These are phyloP conservation scores for Sclerospora graminicola DNA, from an alignment of 352 stramenopile genomes.

Conservation along the genomic window DNA sequence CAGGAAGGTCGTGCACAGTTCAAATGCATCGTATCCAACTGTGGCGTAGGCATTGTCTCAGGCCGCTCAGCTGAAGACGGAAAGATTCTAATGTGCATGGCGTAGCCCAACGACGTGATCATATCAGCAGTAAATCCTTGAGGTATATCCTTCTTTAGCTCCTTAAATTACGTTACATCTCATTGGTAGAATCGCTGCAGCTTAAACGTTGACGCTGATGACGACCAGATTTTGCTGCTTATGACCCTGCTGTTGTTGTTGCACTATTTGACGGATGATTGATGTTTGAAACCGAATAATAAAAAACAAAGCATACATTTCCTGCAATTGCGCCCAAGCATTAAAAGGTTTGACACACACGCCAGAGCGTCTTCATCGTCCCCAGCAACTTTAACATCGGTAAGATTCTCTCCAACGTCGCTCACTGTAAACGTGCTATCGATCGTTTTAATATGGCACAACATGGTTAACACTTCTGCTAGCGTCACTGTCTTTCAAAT, in stretches of 20 bases:
- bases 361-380: conserved; percentile 15
- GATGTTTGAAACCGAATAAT: conserved; percentile 25
- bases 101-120: no score
- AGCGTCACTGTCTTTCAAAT: conserved; percentile 10
- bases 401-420: conserved; percentile 22
- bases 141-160: conserved; percentile 31
- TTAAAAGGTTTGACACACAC: conserved; percentile 6
- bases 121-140: conserved; percentile 49
- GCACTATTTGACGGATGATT: conserved; percentile 19
- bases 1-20: no score
- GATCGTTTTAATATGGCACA: conserved; percentile 24
- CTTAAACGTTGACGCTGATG: conserved; percentile 13
- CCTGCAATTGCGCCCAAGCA: conserved; percentile 26
- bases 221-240: no score
- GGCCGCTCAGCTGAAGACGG: no score
- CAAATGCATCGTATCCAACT: no score
- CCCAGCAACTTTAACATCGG: conserved; percentile 15
- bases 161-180: conserved; percentile 23
- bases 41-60: no score
- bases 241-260: conserved; percentile 12
- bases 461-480: conserved; percentile 15
- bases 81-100: conserved; percentile 27
- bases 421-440: conserved; percentile 19
- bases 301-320: conserved; percentile 35
- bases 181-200: conserved; percentile 11